These are phyloP conservation scores for Cudoniella acicularis DNA, from an alignment of 495 filamentous ascomycete species.

Conservation along the genomic window DNA sequence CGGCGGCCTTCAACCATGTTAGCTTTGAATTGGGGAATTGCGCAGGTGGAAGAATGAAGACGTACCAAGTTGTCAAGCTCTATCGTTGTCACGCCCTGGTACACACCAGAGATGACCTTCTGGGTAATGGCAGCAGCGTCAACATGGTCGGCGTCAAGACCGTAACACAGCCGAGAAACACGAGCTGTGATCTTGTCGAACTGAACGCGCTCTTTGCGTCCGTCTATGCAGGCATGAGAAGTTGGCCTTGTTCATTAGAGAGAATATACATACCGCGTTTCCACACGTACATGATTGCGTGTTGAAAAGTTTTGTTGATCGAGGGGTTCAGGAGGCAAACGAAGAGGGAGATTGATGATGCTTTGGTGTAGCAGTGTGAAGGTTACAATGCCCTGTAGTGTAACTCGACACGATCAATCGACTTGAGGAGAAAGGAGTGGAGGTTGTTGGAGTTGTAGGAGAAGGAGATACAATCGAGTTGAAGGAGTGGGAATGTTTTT, in stretches of 20 bases:
- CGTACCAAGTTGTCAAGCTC: slow-evolving; percentile 95
- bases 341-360: slow-evolving; percentile 1
- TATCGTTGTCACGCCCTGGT: slow-evolving; percentile 93
- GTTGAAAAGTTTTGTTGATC: neutral
- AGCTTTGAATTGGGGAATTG: slow-evolving; percentile 10
- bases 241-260: neutral
- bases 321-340: neutral
- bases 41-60: slow-evolving; percentile 7
- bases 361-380: slow-evolving; percentile 3
- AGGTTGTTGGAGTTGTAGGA: slow-evolving; percentile 13
- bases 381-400: slow-evolving; percentile 1
- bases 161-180: slow-evolving; percentile 95
- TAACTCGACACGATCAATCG: slow-evolving; percentile 13
- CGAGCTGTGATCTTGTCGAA: slow-evolving; percentile 99
- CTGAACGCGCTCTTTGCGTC: slow-evolving; percentile 98
- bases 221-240: slow-evolving; percentile 58
- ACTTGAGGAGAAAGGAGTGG: neutral
- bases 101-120: slow-evolving; percentile 99
- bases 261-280: slow-evolving; percentile 50
- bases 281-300: slow-evolving; percentile 51
- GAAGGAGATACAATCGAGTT: slow-evolving; percentile 5
- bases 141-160: slow-evolving; percentile 92
- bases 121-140: slow-evolving; percentile 97
- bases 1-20: slow-evolving; percentile 67
- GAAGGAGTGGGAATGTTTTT: slow-evolving; percentile 19